These are phyloP conservation scores for Filosporella fistucella DNA, from an alignment of 495 filamentous ascomycete genomes.

Conservation along the genomic window DNA sequence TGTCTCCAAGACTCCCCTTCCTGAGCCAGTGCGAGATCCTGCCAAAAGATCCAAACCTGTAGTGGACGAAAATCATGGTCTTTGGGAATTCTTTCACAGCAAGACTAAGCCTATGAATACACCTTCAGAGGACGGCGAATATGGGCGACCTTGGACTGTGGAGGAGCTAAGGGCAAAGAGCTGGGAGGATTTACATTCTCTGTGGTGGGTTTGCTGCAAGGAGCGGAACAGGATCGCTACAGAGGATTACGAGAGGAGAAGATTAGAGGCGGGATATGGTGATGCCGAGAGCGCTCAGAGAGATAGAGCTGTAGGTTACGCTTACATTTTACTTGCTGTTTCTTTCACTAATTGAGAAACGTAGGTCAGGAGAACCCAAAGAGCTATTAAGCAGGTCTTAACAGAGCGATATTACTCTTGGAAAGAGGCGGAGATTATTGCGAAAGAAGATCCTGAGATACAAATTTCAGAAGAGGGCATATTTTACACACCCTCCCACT, in stretches of 20 bases:
- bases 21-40: slow-evolving; percentile 60
- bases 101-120: slow-evolving; percentile 57
- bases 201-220: slow-evolving; percentile 95
- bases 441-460: slow-evolving; percentile 60
- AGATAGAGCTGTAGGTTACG: slow-evolving; percentile 53
- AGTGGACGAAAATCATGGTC: slow-evolving; percentile 72
- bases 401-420: slow-evolving; percentile 88
- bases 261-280: slow-evolving; percentile 64
- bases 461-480: slow-evolving; percentile 45
- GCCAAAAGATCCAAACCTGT: slow-evolving; percentile 43
- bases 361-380: slow-evolving; percentile 69
- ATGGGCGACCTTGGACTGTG: slow-evolving; percentile 81
- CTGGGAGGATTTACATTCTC: slow-evolving; percentile 86
- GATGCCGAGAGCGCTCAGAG: slow-evolving; percentile 56
- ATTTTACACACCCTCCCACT: slow-evolving; percentile 33
- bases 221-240: slow-evolving; percentile 91
- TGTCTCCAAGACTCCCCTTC: slow-evolving; percentile 66
- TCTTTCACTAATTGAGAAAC: slow-evolving; percentile 12
- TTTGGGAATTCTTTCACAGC: slow-evolving; percentile 88
- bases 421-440: slow-evolving; percentile 74
- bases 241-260: slow-evolving; percentile 56
- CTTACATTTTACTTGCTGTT: not conserved
- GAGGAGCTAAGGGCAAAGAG: slow-evolving; percentile 83
- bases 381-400: slow-evolving; percentile 74
- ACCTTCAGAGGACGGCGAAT: slow-evolving; percentile 60